Evolutionary conservation across 768 basidiomycete species (phyloP).

Genomic region (Suillus cothurnatus): DNA sequence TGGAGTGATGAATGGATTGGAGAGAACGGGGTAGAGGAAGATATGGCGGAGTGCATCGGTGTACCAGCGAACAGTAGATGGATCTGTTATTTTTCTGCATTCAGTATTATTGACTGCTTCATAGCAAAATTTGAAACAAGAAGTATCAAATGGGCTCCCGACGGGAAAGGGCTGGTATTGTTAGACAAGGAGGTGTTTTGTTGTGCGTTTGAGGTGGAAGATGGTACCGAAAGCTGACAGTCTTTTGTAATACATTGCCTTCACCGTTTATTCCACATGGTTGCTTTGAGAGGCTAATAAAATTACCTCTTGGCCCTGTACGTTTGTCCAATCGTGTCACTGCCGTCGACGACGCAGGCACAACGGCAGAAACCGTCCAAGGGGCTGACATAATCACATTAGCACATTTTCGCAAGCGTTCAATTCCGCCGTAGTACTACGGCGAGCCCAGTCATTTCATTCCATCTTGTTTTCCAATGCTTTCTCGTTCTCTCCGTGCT

Average conservation of each 20-base stretch:
- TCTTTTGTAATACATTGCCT: background rate
- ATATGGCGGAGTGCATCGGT: constrained; percentile 89
- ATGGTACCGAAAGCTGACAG: constrained; percentile 16
- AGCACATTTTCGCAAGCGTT: constrained; percentile 3
- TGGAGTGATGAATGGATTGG: constrained; percentile 86
- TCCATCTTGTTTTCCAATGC: constrained; percentile 42
- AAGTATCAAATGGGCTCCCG: constrained; percentile 80
- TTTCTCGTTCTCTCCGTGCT: constrained; percentile 63
- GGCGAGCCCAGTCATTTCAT: background rate
- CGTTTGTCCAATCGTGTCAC: too few relatives aligned
- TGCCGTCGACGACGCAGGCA: background rate
- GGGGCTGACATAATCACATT: constrained; percentile 10
- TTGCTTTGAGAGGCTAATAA: background rate
- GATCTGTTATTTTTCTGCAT: constrained; percentile 11
- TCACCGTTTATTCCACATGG: background rate
- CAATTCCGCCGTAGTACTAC: constrained; percentile 1
- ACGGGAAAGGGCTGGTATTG: constrained; percentile 79
- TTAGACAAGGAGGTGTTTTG: constrained; percentile 82
- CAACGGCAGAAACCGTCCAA: constrained; percentile 7
- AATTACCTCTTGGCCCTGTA: background rate
- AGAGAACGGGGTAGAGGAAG: constrained; percentile 58
- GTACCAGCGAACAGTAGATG: constrained; percentile 76
- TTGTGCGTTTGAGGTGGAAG: constrained; percentile 79
- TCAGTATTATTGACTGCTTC: constrained; percentile 2
- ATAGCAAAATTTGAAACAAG: constrained; percentile 71